Percentiles rank a stretch among this genome's conserved stretches.
phyloP scores from a whole-genome alignment of 2,329 filamentous ascomycete species.

The Phaeoacremonium minimum region DNA sequence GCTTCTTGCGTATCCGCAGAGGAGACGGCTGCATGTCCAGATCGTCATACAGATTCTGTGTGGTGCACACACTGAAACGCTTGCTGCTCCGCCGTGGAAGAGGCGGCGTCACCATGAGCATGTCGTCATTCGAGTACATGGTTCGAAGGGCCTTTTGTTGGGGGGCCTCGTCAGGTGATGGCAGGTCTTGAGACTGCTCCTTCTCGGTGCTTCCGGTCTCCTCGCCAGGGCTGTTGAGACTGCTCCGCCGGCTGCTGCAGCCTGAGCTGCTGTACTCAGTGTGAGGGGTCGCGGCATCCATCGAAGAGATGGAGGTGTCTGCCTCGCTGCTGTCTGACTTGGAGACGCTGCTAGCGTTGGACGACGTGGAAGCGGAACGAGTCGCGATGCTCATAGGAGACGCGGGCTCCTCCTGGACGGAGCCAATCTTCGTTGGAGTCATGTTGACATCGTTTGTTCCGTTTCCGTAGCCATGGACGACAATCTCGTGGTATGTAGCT shows the following conservation, averaged over 20 bases:
- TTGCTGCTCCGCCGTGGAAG: constrained; percentile 9
- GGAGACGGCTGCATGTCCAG: constrained; percentile 3
- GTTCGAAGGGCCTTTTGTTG: constrained; percentile 2
- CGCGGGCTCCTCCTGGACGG: not conserved
- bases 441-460: constrained; percentile 37
- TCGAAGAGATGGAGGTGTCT: not conserved
- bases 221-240: not conserved
- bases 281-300: not conserved
- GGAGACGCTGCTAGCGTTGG: not conserved
- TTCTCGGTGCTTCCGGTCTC: not conserved
- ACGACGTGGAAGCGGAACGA: constrained; percentile 8
- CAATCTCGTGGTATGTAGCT: constrained; percentile 41
- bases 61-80: constrained; percentile 3
- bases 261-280: not conserved
- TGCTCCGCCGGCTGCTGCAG: not conserved
- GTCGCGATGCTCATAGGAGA: constrained; percentile 1
- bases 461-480: constrained; percentile 50
- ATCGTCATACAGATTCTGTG: constrained; percentile 8
- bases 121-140: constrained; percentile 9
- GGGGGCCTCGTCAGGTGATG: constrained; percentile 1
- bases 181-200: constrained; percentile 1
- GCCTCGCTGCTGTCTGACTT: constrained; percentile 1
- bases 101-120: constrained; percentile 3
- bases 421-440: not conserved
- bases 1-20: constrained; percentile 5